Evolutionary conservation across 1,284 basidiomycete species (phyloP), one percentile per base, ranked within the genome.

Genomic region (Melanopsichium pennsylvanicum): DNA sequence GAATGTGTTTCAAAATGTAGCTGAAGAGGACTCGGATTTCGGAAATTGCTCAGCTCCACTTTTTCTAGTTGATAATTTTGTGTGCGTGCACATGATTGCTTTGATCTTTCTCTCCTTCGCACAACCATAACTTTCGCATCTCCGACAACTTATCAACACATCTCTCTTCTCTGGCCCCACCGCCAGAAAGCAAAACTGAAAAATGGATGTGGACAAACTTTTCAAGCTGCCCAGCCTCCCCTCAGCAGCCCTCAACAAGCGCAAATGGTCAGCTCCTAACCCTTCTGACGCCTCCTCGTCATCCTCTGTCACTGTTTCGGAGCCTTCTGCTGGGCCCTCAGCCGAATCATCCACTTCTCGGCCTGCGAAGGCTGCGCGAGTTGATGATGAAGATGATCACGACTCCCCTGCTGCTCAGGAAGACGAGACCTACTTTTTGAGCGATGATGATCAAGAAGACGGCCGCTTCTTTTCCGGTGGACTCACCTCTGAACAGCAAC

Each of bases 391-490:
- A 15, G 57, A 46, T 7, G 63, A 72, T 22, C 40, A 43, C 13
- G 40, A 51, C 11, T 39, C 15, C 4, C 31, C 41, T 21, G 52
- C 32, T 35, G 52, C 40, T 16, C 67, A 59, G 32, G 47, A 51
- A 6, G 56, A 58, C 21, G 62, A 66, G 12, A 60, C 51, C 5
- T 35, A 60, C 39, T 74, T 68, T 33, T 74, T 69, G 36, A 67
- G 59, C 6, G 77, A 80, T 19, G 75, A 77, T 32, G 78, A 80
- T 33, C 75, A 80, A 16, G 78, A 79, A 42, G 75, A 68, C 16
- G 72, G 72, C 2, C 51, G 78, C 5, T 79, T 80, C 54, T 79
- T 78, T 29, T 70, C 70, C n/a, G 76, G 78, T 10, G 78, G 78
- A 2, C 66, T 80, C 9, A 79, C 70, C 9, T 61, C 56, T 10